These are phyloP conservation scores for Tetrahymena thermophila DNA, from an alignment of 73 alveolate genomes.

Conservation along the genomic window DNA sequence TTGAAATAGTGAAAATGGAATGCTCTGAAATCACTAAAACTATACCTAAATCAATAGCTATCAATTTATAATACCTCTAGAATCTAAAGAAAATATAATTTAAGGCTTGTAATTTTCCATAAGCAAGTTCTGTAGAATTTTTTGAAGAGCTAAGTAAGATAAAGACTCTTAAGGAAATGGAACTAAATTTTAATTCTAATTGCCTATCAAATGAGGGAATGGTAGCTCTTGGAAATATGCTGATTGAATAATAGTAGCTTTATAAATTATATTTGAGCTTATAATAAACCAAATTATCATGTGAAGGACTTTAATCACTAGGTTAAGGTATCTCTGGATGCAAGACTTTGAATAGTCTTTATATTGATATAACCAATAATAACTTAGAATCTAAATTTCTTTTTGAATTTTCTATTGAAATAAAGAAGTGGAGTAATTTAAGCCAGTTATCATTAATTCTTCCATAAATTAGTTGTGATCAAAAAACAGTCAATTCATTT, in stretches of 20 bases:
- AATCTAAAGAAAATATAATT: too few species aligned
- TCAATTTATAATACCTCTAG: too few species aligned
- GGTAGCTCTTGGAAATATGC: background rate
- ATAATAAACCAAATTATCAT: background rate
- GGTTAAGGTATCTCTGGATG: background rate
- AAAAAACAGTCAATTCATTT: background rate
- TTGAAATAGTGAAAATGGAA: background rate
- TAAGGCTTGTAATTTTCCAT: background rate
- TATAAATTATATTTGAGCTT: background rate
- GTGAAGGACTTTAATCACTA: background rate
- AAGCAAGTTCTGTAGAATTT: background rate
- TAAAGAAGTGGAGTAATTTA: background rate
- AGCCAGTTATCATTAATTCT: background rate
- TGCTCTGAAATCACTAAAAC: background rate
- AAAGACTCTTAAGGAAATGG: background rate
- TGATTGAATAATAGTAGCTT: too few species aligned
- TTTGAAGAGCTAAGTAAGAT: background rate
- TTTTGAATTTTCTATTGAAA: background rate
- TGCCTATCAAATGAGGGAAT: background rate
- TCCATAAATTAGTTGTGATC: background rate
- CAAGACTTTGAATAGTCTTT: background rate
- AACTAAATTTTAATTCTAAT: too few species aligned
- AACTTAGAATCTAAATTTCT: background rate
- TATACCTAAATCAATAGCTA: background rate
- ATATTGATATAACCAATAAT: background rate